A percentile compares a stretch with the other conserved stretches of the same genome.
These are phyloP conservation scores for Colletotrichum sojae DNA, from an alignment of 2,329 filamentous ascomycete genomes.

Conservation along the genomic window DNA sequence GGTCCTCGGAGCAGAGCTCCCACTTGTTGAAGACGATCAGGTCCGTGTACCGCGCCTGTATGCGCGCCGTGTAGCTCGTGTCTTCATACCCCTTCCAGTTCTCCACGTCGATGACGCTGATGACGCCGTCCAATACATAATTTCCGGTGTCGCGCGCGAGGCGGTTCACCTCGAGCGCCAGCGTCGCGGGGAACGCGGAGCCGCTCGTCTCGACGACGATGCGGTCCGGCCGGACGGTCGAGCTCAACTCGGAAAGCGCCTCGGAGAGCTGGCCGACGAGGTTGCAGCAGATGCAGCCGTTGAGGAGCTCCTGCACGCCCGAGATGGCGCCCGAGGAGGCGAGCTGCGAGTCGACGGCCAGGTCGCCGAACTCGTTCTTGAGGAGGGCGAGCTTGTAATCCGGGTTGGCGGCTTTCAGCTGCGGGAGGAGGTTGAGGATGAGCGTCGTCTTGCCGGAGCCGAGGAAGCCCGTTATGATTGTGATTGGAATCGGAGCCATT, in stretches of 20 bases:
- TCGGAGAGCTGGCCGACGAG: slow-evolving; percentile 91
- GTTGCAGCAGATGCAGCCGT: slow-evolving; percentile 99
- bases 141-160: slow-evolving; percentile 77
- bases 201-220: slow-evolving; percentile 96
- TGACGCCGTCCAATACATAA: slow-evolving; percentile 87
- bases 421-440: slow-evolving; percentile 92
- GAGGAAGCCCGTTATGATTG: slow-evolving; percentile 95
- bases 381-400: slow-evolving; percentile 91
- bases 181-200: slow-evolving; percentile 87
- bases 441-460: slow-evolving; percentile 97
- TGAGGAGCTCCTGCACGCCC: slow-evolving; percentile 92
- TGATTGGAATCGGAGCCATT: slow-evolving; percentile 86
- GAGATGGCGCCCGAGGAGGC: slow-evolving; percentile 86
- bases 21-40: slow-evolving; percentile 95
- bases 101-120: slow-evolving; percentile 93
- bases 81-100: slow-evolving; percentile 96
- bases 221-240: slow-evolving; percentile 75
- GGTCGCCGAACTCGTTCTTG: slow-evolving; percentile 98
- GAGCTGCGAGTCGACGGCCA: slow-evolving; percentile 93
- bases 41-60: slow-evolving; percentile 93
- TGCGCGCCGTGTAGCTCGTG: slow-evolving; percentile 87
- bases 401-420: slow-evolving; percentile 81
- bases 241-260: slow-evolving; percentile 81
- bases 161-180: slow-evolving; percentile 91
- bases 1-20: slow-evolving; percentile 81